Evolutionary conservation across 371 early-diverging fungal genomes (phyloP), one percentile per base, ranked within the genome.

Genomic region (Mucor plumbeus): DNA sequence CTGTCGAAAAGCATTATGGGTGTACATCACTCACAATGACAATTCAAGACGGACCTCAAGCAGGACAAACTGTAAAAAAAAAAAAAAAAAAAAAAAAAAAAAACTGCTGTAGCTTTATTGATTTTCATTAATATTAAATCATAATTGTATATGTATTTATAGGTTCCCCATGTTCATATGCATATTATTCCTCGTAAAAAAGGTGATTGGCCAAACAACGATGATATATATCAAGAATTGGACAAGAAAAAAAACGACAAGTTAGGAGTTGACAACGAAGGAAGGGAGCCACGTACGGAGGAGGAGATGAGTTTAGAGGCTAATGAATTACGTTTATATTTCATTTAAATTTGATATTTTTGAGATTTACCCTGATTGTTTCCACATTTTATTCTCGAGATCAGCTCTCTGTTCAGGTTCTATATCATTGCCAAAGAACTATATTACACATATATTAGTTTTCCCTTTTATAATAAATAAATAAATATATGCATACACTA

Each of bases 111-210:
- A 26, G 3, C 26, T 26, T 26, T 26, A 26, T 26, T 26, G n/a
- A n/a, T n/a, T n/a, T n/a, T n/a, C n/a, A n/a, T n/a, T n/a, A 36
- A 38, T 38, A 9, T 38, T 38, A 9, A 11, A 1, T 11, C 4
- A 11, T 38, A 38, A 35, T 17, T 7, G 26, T 26, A 26, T 15
- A 17, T n/a, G 17, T n/a, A 10, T 5, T 36, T 13, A 54, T 6
- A 63, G 83, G 82, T 90, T 0, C 87, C 92, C 7, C 99, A 99
- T 81, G 94, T 94, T 35, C 99, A 99, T 73, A 82, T 97, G 63
- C 99, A 99, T 78, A 71, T 99, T 43, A 91, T 99, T 60, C 98
- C 99, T 35, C 88, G 98, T 38, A 84, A 78, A 35, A 68, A 71
- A 19, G 92, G 92, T 17, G 97, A 99, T 71, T 97, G 85, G 82